Conservation (phyloP, 345 rosid species). For the Arabidopsis thaliana region TAIR10.1 NC_003070.9:4802501-4803000, state of each 20-base stretch:
- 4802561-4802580: neutral
- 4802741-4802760: neutral
- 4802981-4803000: conserved; percentile 56
- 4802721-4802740: conserved; percentile 19
- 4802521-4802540: neutral
- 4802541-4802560: neutral
- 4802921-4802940: conserved; percentile 81
- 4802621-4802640: conserved; percentile 30
- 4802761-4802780: conserved; percentile 30
- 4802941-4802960: conserved; percentile 57
- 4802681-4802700: conserved; percentile 29
- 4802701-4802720: neutral
- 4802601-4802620: neutral
- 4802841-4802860: conserved; percentile 6
- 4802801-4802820: conserved; percentile 30
- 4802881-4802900: conserved; percentile 46
- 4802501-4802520: neutral
- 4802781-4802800: conserved; percentile 16
- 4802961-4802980: conserved; percentile 66
- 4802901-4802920: conserved; percentile 46
- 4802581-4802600: neutral
- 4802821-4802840: conserved; percentile 32
- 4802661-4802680: conserved; percentile 33
- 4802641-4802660: conserved; percentile 21
- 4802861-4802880: conserved; percentile 30